Evolutionary conservation across 2,329 filamentous ascomycete genomes (phyloP).

Genomic region (Ustulina deusta): DNA sequence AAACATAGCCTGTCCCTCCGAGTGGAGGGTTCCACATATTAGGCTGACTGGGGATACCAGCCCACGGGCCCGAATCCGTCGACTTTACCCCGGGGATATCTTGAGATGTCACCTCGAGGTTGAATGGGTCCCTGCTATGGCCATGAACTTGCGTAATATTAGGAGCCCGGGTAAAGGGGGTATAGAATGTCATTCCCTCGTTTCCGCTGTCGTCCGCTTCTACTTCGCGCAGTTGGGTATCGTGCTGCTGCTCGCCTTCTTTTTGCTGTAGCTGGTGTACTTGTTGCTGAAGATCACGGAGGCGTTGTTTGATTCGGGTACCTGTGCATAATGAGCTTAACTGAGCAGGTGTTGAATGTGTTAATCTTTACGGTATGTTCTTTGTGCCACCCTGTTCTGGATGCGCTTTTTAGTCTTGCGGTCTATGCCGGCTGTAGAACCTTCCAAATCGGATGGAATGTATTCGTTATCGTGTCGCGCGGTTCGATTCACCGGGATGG

Average conservation of each 20-base stretch:
- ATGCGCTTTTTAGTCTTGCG: constrained; percentile 33
- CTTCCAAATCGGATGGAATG: constrained; percentile 12
- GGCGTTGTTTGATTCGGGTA: constrained; percentile 31
- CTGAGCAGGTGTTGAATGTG: not conserved
- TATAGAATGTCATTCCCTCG: not conserved
- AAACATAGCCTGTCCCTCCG: not conserved
- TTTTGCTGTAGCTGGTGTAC: constrained; percentile 27
- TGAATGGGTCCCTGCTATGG: not conserved
- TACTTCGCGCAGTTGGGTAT: not conserved
- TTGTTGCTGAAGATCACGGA: constrained; percentile 34
- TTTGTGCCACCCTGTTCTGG: constrained; percentile 31
- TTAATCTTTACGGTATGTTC: constrained; percentile 29
- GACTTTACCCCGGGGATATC: constrained; percentile 10
- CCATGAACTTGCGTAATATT: not conserved
- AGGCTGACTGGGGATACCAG: constrained; percentile 12
- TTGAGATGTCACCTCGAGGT: constrained; percentile 6
- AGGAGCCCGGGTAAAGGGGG: not conserved
- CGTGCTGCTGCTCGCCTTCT: constrained; percentile 22
- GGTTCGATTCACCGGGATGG: not conserved
- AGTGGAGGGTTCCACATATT: constrained; percentile 17
- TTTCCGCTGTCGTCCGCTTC: constrained; percentile 12
- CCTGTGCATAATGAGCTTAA: constrained; percentile 24
- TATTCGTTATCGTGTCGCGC: not conserved
- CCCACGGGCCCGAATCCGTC: constrained; percentile 6
- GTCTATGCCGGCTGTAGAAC: constrained; percentile 20